Evolutionary conservation across 169 alveolate genomes (phyloP).

Genomic region (Amoebophrya sp.): DNA sequence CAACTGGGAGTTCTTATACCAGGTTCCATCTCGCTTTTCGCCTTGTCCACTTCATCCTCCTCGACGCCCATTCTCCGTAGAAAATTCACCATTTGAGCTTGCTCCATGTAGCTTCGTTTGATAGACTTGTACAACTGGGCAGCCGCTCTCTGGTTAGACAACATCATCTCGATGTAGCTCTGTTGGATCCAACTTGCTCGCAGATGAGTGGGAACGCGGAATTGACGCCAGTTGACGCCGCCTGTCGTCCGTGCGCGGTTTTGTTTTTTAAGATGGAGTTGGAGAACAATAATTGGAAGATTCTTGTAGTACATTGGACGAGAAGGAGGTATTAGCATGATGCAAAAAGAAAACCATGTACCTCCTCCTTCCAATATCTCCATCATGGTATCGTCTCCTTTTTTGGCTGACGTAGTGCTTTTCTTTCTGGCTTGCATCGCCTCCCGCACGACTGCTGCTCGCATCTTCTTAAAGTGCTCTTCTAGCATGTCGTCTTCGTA

Average conservation of each 20-base stretch:
- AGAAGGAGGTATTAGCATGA: no score
- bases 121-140: not conserved
- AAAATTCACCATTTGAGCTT: not conserved
- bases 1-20: not conserved
- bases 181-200: not conserved
- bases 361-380: not conserved
- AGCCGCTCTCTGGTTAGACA: not conserved
- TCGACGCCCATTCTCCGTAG: conserved; percentile 2
- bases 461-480: not conserved
- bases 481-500: not conserved
- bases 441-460: not conserved
- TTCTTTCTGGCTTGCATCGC: not conserved
- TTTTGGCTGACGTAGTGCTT: not conserved
- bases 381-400: conserved; percentile 2
- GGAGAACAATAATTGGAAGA: no score
- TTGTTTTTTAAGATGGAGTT: no score
- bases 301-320: no score
- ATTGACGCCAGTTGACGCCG: conserved; percentile 1
- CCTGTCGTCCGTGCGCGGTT: not conserved
- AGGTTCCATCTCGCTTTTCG: not conserved
- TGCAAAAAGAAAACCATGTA: not conserved
- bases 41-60: not conserved
- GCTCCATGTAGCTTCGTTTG: conserved; percentile 13
- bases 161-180: not conserved
- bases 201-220: not conserved